These are phyloP conservation scores for Salvia sclarea DNA, from an alignment of 305 asterid genomes.

Conservation along the genomic window DNA sequence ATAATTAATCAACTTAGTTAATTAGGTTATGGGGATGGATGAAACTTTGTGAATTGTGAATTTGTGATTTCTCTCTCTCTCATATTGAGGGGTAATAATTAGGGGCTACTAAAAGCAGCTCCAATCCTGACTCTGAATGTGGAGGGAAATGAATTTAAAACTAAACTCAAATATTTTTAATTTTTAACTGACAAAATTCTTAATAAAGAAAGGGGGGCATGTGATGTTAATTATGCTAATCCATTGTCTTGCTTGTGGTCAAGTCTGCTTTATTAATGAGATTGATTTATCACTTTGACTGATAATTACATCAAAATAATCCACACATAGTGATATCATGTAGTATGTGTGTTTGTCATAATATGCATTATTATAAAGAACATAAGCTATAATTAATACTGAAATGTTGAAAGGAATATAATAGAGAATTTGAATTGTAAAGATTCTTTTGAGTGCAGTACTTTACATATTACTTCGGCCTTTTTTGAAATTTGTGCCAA, in stretches of 20 bases:
- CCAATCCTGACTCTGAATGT: slow-evolving; percentile 43
- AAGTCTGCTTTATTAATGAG: slow-evolving; percentile 30
- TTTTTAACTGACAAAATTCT: slow-evolving; percentile 26
- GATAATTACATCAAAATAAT: background rate
- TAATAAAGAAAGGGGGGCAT: slow-evolving; percentile 40
- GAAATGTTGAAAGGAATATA: background rate
- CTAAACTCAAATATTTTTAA: background rate
- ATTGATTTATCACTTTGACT: slow-evolving; percentile 5
- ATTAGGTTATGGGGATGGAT: slow-evolving; percentile 38
- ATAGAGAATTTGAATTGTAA: background rate
- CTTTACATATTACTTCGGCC: background rate
- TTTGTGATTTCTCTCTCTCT: slow-evolving; percentile 7
- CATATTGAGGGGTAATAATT: slow-evolving; percentile 42
- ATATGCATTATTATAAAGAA: background rate
- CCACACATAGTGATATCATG: background rate
- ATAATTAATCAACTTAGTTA: too few relatives aligned
- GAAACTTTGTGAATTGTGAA: slow-evolving; percentile 35
- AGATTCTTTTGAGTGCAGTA: too few relatives aligned
- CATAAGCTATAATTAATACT: background rate
- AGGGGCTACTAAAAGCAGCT: slow-evolving; percentile 39
- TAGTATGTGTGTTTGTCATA: background rate
- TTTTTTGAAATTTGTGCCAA: background rate
- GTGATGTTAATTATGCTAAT: slow-evolving; percentile 60
- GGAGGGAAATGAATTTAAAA: slow-evolving; percentile 34
- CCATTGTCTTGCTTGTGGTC: slow-evolving; percentile 64